Conservation (phyloP, 176 grass and related monocot species). For the Triticum turgidum region DNA sequence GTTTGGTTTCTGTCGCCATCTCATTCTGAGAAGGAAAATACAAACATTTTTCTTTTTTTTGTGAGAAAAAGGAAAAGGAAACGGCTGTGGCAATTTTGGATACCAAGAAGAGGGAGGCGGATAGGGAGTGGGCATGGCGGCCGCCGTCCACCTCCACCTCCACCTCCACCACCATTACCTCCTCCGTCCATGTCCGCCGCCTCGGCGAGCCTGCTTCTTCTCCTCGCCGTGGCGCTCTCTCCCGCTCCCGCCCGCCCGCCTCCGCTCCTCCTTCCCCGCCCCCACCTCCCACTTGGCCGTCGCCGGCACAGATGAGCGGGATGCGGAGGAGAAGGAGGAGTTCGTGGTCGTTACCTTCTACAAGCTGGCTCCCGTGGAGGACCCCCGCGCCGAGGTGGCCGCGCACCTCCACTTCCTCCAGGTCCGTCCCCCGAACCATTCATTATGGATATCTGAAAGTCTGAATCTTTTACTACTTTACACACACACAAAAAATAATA, state of each 20-base stretch:
- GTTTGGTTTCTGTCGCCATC: too few relatives aligned
- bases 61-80: too few relatives aligned
- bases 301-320: background rate
- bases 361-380: conserved; percentile 64
- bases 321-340: conserved; percentile 9
- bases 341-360: conserved; percentile 90
- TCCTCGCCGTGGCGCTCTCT: background rate
- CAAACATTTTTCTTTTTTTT: too few relatives aligned
- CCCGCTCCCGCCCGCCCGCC: background rate
- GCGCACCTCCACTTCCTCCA: conserved; percentile 74
- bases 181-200: background rate
- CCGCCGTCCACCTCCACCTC: conserved; percentile 2
- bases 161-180: background rate
- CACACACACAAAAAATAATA: too few relatives aligned
- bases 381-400: conserved; percentile 62
- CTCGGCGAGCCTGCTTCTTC: background rate
- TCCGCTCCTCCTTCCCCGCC: background rate
- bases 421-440: conserved; percentile 2
- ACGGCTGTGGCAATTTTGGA: too few relatives aligned
- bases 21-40: too few relatives aligned
- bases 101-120: too few relatives aligned
- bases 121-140: conserved; percentile 24
- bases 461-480: too few relatives aligned
- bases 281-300: conserved; percentile 13
- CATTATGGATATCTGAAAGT: too few relatives aligned